Evolutionary conservation across 2,329 filamentous ascomycete genomes (phyloP).

Genomic region (Trichoderma polysporum): DNA sequence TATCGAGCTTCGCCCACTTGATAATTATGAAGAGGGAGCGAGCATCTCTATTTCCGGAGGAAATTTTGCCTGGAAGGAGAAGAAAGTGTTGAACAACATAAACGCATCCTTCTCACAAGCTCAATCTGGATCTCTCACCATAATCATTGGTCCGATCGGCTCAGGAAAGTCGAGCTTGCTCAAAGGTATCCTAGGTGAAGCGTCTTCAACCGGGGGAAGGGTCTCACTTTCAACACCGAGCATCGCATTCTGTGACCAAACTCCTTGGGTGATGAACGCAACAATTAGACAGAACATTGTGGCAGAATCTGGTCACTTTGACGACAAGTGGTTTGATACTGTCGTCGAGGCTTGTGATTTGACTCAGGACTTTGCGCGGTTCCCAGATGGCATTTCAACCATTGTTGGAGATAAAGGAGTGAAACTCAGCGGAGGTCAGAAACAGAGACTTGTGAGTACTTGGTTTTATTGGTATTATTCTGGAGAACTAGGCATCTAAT

Average conservation of each 20-base stretch:
- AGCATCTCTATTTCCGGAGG: constrained; percentile 27
- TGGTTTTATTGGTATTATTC: background rate
- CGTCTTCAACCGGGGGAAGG: constrained; percentile 23
- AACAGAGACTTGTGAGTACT: constrained; percentile 34
- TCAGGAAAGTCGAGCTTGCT: constrained; percentile 36
- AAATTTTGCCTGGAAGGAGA: constrained; percentile 32
- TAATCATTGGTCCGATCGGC: constrained; percentile 34
- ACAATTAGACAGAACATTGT: constrained; percentile 38
- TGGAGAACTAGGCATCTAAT: background rate
- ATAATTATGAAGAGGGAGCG: background rate
- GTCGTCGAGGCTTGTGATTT: constrained; percentile 39
- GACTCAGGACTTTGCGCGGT: constrained; percentile 28
- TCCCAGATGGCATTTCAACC: constrained; percentile 30
- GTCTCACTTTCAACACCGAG: constrained; percentile 28
- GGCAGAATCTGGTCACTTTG: constrained; percentile 32
- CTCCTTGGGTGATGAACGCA: constrained; percentile 37
- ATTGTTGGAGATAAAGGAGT: constrained; percentile 35
- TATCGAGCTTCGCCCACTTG: constrained; percentile 21
- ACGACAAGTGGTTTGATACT: constrained; percentile 33
- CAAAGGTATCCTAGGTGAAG: constrained; percentile 35
- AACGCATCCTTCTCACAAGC: constrained; percentile 25
- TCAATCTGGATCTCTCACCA: constrained; percentile 29
- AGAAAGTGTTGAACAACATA: constrained; percentile 28
- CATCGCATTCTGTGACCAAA: constrained; percentile 35
- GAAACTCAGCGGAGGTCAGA: constrained; percentile 38